Evolutionary conservation across 148 eudicot genomes (phyloP).

Genomic region (Camellia japonica): DNA sequence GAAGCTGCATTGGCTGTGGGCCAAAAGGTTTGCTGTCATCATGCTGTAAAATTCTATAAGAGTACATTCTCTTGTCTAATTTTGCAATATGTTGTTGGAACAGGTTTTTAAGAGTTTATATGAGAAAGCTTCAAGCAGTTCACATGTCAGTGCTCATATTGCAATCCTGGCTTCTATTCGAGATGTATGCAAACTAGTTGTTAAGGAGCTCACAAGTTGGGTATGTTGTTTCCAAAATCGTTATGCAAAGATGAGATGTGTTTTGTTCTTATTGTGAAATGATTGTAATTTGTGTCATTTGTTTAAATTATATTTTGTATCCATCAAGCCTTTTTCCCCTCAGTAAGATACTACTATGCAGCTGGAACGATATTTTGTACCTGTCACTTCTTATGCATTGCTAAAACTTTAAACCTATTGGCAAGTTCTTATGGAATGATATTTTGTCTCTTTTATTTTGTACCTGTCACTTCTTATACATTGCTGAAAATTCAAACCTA

Average conservation of each 20-base stretch:
- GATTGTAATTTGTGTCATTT: background rate
- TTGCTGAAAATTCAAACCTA: too few species aligned
- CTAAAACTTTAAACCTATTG: background rate
- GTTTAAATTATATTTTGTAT: background rate
- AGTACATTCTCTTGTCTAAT: background rate
- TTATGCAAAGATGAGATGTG: background rate
- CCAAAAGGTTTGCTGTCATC: conserved; percentile 48
- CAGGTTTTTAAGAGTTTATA: conserved; percentile 74
- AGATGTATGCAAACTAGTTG: conserved; percentile 78
- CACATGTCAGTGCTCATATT: conserved; percentile 66
- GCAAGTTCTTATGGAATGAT: background rate
- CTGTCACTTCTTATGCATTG: background rate
- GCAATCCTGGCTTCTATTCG: conserved; percentile 65
- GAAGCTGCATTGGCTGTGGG: conserved; percentile 86
- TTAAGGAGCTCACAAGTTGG: conserved; percentile 80
- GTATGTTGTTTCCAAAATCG: conserved; percentile 26
- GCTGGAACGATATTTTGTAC: background rate
- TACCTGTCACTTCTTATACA: too few species aligned
- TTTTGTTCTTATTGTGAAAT: background rate
- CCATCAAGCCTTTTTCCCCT: too few species aligned
- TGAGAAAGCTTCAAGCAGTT: conserved; percentile 58
- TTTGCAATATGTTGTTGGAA: background rate
- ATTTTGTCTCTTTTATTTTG: too few species aligned
- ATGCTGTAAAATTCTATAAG: background rate
- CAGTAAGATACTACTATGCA: background rate